These are phyloP conservation scores for Mycena olivaceomarginata DNA, from an alignment of 768 basidiomycete species.

Conservation along the genomic window DNA sequence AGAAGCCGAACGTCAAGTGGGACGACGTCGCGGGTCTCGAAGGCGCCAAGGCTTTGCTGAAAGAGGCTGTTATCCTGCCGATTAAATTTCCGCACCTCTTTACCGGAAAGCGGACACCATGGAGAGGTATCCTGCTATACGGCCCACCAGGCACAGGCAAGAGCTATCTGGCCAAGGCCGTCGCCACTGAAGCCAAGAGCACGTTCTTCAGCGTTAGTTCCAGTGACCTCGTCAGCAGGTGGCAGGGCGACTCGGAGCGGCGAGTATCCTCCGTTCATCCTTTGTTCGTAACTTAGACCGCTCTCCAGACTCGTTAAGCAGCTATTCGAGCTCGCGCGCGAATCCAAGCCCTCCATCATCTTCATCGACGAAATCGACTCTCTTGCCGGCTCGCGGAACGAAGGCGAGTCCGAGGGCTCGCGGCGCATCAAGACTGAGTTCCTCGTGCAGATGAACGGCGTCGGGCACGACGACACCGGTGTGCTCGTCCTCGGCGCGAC, in stretches of 20 bases:
- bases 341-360: conserved; percentile 97
- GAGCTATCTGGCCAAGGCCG: conserved; percentile 97
- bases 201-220: conserved; percentile 99
- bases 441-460: conserved; percentile 98
- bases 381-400: conserved; percentile 94
- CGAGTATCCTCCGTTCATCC: conserved; percentile 56
- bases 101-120: conserved; percentile 98
- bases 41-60: conserved; percentile 95
- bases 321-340: conserved; percentile 96
- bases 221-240: conserved; percentile 97
- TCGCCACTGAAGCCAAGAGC: conserved; percentile 99
- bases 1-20: conserved; percentile 98
- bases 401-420: conserved; percentile 98
- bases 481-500: conserved; percentile 98
- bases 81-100: conserved; percentile 99
- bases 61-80: conserved; percentile 99
- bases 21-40: conserved; percentile 99
- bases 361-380: conserved; percentile 99
- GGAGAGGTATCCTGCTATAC: conserved; percentile 96
- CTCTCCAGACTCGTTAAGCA: conserved; percentile 90
- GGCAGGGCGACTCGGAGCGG: conserved; percentile 99
- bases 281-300: conserved; percentile 1
- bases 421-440: conserved; percentile 98
- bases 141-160: conserved; percentile 99
- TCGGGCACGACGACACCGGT: conserved; percentile 97